phyloP scores from a whole-genome alignment of 2,329 filamentous ascomycete genomes.

The Lecanoromycetidae sp. region DNA sequence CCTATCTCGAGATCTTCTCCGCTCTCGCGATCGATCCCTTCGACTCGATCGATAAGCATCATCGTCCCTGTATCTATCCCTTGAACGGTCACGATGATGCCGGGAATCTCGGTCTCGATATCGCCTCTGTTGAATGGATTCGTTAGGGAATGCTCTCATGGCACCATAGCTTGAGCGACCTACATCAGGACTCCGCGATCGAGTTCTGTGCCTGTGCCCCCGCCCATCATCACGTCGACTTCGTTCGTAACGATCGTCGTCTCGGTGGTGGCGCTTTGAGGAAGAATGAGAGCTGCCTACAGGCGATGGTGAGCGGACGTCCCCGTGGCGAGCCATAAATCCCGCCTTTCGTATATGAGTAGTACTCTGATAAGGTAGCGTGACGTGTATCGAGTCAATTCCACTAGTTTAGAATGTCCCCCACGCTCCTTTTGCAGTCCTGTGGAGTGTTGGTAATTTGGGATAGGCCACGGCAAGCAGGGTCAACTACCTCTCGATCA shows the following conservation, averaged over 20 bases:
- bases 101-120: slow-evolving; percentile 40
- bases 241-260: slow-evolving; percentile 41
- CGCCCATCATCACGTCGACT: slow-evolving; percentile 41
- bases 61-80: slow-evolving; percentile 39
- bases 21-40: slow-evolving; percentile 52
- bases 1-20: slow-evolving; percentile 47
- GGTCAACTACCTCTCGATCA: background rate
- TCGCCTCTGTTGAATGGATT: slow-evolving; percentile 42
- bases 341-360: slow-evolving; percentile 35
- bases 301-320: slow-evolving; percentile 80
- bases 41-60: slow-evolving; percentile 49
- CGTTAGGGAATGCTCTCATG: slow-evolving; percentile 7
- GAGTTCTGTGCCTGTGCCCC: slow-evolving; percentile 30
- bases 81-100: slow-evolving; percentile 57
- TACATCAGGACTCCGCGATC: slow-evolving; percentile 39
- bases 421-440: background rate
- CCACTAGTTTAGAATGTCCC: background rate
- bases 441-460: background rate
- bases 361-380: slow-evolving; percentile 14
- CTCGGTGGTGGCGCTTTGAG: slow-evolving; percentile 50
- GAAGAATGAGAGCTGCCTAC: slow-evolving; percentile 71
- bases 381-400: background rate
- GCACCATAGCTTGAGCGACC: slow-evolving; percentile 15
- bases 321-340: slow-evolving; percentile 48
- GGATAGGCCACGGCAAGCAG: background rate